phyloP scores from a whole-genome alignment of 148 eudicot species.

The Chenopodium suecicum region DNA sequence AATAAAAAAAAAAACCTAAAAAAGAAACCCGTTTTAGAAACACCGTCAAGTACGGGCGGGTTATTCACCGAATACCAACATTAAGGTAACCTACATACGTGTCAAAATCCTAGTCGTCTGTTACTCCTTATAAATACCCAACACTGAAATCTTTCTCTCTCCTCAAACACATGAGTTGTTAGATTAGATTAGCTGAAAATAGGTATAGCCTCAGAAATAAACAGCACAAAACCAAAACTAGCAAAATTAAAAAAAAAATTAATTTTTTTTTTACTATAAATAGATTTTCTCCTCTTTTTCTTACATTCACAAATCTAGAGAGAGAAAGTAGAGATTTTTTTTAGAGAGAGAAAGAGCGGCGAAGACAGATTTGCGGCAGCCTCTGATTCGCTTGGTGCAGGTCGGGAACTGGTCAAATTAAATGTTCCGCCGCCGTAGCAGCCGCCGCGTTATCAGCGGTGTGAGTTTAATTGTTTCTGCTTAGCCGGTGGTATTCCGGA shows the following conservation, averaged over 20 bases:
- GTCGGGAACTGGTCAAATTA: slow-evolving; percentile 72
- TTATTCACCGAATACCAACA: neutral
- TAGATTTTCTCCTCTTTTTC: neutral
- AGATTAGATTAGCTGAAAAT: slow-evolving; percentile 16
- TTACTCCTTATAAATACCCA: slow-evolving; percentile 23
- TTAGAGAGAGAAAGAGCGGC: slow-evolving; percentile 10
- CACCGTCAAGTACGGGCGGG: slow-evolving; percentile 14
- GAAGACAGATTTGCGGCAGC: slow-evolving; percentile 43
- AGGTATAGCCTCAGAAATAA: slow-evolving; percentile 3
- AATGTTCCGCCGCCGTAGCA: neutral
- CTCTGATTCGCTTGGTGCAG: slow-evolving; percentile 99
- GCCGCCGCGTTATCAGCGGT: neutral
- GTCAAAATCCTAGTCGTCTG: slow-evolving; percentile 25
- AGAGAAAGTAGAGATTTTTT: neutral
- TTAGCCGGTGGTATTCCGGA: slow-evolving; percentile 17
- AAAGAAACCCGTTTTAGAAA: neutral
- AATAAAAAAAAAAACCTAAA: neutral
- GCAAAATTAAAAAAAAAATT: neutral
- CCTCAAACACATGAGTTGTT: neutral
- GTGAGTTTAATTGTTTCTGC: too few relatives aligned
- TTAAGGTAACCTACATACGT: slow-evolving; percentile 22
- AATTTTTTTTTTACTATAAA: neutral
- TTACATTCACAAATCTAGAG: slow-evolving; percentile 1
- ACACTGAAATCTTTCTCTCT: neutral
- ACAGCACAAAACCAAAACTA: neutral